phyloP scores from a whole-genome alignment of 176 grass and related monocot genomes.

The Bothriochloa decipiens region DNA sequence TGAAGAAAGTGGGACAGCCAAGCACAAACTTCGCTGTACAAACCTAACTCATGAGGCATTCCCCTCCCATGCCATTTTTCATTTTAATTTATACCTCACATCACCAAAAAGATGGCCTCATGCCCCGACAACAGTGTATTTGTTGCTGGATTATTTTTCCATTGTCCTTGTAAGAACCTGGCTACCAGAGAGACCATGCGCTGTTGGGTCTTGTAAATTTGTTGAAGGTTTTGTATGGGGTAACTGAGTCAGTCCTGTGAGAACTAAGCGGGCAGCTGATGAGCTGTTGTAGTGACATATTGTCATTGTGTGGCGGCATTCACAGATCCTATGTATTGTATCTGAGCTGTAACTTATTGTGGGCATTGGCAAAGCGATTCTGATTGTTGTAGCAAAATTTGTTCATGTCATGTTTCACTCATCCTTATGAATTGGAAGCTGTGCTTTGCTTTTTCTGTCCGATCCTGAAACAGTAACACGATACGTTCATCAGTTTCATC shows the following conservation, averaged over 20 bases:
- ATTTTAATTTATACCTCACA: slow-evolving; percentile 55
- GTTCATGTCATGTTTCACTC: neutral
- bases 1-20: slow-evolving; percentile 42
- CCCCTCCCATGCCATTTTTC: slow-evolving; percentile 41
- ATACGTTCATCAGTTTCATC: too few relatives aligned
- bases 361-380: slow-evolving; percentile 7
- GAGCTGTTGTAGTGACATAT: slow-evolving; percentile 42
- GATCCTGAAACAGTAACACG: too few relatives aligned
- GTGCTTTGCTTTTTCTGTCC: too few relatives aligned
- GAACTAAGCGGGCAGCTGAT: slow-evolving; percentile 37
- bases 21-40: slow-evolving; percentile 55
- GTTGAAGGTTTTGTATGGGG: slow-evolving; percentile 45
- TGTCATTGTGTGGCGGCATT: slow-evolving; percentile 35
- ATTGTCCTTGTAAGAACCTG: slow-evolving; percentile 51
- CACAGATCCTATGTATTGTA: slow-evolving; percentile 38
- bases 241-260: slow-evolving; percentile 40
- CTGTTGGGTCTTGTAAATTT: slow-evolving; percentile 48
- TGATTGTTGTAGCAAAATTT: slow-evolving; percentile 29
- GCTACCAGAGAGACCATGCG: slow-evolving; percentile 18
- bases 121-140: slow-evolving; percentile 38
- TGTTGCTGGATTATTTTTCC: slow-evolving; percentile 52
- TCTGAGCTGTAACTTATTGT: slow-evolving; percentile 46
- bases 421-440: neutral
- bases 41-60: slow-evolving; percentile 52
- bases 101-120: slow-evolving; percentile 34